Evolutionary conservation across 164 flowering plant species (phyloP).

Genomic region (grape (Vitis vinifera)): ASM3070453v1 NC_081818.1:25689001-25689500

Average conservation of each 20-base stretch:
- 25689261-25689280: background rate
- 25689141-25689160: constrained; percentile 83
- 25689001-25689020: constrained; percentile 69
- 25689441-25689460: constrained; percentile 69
- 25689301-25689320: too few relatives aligned
- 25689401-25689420: constrained; percentile 5
- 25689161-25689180: constrained; percentile 90
- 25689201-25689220: constrained; percentile 83
- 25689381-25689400: background rate
- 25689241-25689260: constrained; percentile 69
- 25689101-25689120: constrained; percentile 92
- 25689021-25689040: constrained; percentile 70
- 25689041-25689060: constrained; percentile 74
- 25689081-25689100: constrained; percentile 53
- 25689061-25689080: constrained; percentile 60
- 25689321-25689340: background rate
- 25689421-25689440: constrained; percentile 16
- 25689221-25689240: constrained; percentile 75
- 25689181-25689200: constrained; percentile 81
- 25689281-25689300: too few relatives aligned
- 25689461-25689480: constrained; percentile 93
- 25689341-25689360: background rate
- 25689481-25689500: constrained; percentile 80
- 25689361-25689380: constrained; percentile 2
- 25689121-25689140: constrained; percentile 88